Evolutionary conservation across 2,329 filamentous ascomycete genomes (phyloP).

Genomic region (Coniosporium tulheliwenetii): DNA sequence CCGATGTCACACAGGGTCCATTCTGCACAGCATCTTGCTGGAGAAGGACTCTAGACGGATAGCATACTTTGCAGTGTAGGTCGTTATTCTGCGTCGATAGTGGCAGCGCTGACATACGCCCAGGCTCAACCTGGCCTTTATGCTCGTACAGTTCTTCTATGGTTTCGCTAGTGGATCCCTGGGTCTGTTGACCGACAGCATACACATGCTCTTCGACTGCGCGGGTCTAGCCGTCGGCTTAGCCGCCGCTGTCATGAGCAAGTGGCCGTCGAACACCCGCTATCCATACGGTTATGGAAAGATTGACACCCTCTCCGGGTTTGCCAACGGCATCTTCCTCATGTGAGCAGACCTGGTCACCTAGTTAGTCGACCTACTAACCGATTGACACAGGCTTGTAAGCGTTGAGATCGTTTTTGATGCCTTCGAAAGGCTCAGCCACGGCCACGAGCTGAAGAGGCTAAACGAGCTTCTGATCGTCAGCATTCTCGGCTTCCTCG

Average conservation of each 20-base stretch:
- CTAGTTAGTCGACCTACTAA: conserved; percentile 3
- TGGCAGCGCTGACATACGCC: background rate
- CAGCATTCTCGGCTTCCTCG: conserved; percentile 68
- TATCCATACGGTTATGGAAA: conserved; percentile 97
- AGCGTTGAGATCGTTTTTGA: conserved; percentile 95
- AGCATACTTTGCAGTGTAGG: conserved; percentile 90
- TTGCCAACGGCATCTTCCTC: conserved; percentile 89
- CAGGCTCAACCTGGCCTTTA: conserved; percentile 87
- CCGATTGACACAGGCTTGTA: conserved; percentile 48
- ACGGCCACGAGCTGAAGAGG: conserved; percentile 69
- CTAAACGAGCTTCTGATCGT: conserved; percentile 79
- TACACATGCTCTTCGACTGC: conserved; percentile 99
- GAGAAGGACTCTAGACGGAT: conserved; percentile 91
- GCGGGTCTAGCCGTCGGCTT: conserved; percentile 81
- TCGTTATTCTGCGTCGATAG: conserved; percentile 2
- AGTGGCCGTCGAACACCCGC: conserved; percentile 78
- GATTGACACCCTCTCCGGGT: conserved; percentile 88
- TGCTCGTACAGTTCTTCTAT: conserved; percentile 88
- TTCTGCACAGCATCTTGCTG: conserved; percentile 70
- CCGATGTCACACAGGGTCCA: conserved; percentile 53
- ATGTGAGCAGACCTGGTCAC: conserved; percentile 41
- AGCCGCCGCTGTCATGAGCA: conserved; percentile 84
- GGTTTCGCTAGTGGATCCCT: conserved; percentile 87
- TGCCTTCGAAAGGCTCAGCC: conserved; percentile 72
- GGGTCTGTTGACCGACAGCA: conserved; percentile 89